phyloP scores from a whole-genome alignment of 2,329 filamentous ascomycete species.

The Cryphonectria radicalis region DNA sequence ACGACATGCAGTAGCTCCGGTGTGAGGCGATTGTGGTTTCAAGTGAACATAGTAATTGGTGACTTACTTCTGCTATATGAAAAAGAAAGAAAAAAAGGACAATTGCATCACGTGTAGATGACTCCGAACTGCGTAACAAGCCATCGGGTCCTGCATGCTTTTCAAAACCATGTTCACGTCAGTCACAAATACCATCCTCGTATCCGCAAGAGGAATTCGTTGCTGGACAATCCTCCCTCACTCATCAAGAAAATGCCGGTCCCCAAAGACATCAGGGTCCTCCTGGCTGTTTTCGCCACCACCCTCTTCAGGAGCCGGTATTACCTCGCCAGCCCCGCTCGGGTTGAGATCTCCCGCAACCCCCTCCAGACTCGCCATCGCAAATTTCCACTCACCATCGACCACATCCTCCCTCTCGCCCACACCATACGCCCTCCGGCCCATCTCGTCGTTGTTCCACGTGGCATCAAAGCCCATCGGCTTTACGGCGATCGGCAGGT shows the following conservation, averaged over 20 bases:
- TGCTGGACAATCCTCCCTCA: not conserved
- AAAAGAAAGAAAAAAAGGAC: not conserved
- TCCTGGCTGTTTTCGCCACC: not conserved
- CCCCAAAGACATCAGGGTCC: not conserved
- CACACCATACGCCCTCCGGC: not conserved
- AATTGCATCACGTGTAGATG: not conserved
- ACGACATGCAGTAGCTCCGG: not conserved
- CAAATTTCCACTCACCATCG: not conserved
- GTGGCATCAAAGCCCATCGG: conserved; percentile 13
- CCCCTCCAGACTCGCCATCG: not conserved
- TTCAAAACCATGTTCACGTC: not conserved
- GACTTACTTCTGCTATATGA: not conserved
- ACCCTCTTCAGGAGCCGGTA: not conserved
- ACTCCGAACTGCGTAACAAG: not conserved
- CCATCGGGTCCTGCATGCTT: not conserved
- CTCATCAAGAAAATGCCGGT: not conserved
- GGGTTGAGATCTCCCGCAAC: not conserved
- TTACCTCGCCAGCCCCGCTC: too few relatives aligned
- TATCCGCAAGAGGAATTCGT: not conserved
- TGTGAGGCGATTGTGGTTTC: not conserved
- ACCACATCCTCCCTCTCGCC: not conserved
- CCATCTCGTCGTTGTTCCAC: conserved; percentile 21
- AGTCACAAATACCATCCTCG: not conserved
- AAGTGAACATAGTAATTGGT: not conserved
- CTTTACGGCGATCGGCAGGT: conserved; percentile 16